Conservation (phyloP, 1,284 basidiomycete species). For the Ganoderma sinense region DNA sequence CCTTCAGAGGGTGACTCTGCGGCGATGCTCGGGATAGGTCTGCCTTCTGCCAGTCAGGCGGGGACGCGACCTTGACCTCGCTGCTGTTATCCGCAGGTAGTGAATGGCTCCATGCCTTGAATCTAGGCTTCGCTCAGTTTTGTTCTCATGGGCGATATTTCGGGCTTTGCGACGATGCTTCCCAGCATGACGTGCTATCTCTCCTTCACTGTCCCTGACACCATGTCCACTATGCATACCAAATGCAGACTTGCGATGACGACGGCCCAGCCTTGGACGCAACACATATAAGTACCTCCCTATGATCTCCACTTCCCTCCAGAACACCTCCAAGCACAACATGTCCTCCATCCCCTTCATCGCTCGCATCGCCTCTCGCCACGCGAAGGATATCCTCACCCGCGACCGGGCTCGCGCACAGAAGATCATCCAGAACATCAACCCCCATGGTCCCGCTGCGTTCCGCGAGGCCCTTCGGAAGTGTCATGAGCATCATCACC, state of each 20-base stretch:
- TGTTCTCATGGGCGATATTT: constrained; percentile 14
- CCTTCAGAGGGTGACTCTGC: constrained; percentile 1
- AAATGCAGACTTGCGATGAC: not conserved
- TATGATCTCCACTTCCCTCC: not conserved
- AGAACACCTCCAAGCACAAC: not conserved
- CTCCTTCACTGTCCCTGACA: not conserved
- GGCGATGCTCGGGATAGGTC: not conserved
- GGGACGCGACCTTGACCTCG: not conserved
- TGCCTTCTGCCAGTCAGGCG: not conserved
- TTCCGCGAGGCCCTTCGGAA: constrained; percentile 36
- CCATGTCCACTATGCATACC: not conserved
- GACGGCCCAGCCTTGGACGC: not conserved
- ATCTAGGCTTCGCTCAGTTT: not conserved
- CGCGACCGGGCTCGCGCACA: constrained; percentile 61
- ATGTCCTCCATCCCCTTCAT: constrained; percentile 49
- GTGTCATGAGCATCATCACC: constrained; percentile 39
- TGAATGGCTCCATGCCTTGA: not conserved
- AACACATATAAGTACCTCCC: not conserved
- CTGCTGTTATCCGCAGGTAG: not conserved
- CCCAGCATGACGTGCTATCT: constrained; percentile 1
- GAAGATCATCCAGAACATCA: constrained; percentile 57
- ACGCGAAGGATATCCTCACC: constrained; percentile 55
- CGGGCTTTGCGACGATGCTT: not conserved
- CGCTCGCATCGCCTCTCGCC: constrained; percentile 46
- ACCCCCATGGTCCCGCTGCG: constrained; percentile 57